Evolutionary conservation across 192 early-diverging fungal species (phyloP), one percentile per base, ranked within the genome.

Genomic region (Chytriomyces sp.): DNA sequence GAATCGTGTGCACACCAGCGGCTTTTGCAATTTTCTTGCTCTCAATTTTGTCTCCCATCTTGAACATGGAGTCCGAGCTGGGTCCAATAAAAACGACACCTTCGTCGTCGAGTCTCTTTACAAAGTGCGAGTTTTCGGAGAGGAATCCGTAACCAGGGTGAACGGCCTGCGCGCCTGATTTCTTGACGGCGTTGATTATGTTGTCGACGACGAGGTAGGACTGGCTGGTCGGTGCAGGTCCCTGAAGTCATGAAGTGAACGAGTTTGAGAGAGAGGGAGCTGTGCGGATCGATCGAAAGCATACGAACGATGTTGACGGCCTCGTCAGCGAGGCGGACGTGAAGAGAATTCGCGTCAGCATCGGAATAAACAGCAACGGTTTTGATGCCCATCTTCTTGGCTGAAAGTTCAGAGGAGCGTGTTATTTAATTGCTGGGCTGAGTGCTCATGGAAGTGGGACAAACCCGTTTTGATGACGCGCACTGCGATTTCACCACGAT

Each of bases 41-140:
- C 43, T 94, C 94, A 81, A 99, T 99, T 85, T 99, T 99, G 86
- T 99, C 98, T 74, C 98, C 98, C 77, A 99, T 88, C 28, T 93
- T 92, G 63, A 93, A 88, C 95, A 99, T 99, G 61, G 96, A 92
- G 7, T 92, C 93, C 16, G 91, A 92, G 5, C 91, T 93, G 20
- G 98, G 98, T 59, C 98, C 98, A 75, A 99, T 98, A 74, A 98
- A 99, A 2, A 88, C 84, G 9, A 94, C 87, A 28, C 91, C 91
- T 10, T 85, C 88, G 2, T 87, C 82, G 26, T 93, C 91, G 44
- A 97, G 87, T 23, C 89, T 85, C 78, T 91, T 79, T 16, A 94
- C 94, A 91, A 98, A 97, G 45, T 79, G 46, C 3, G 88, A 77
- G 80, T 96, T 98, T 80, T 98, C 96, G n/a, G 91, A 93, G 67